Conservation (phyloP, 2,329 filamentous ascomycete genomes). For the Truncatella angustata region DNA sequence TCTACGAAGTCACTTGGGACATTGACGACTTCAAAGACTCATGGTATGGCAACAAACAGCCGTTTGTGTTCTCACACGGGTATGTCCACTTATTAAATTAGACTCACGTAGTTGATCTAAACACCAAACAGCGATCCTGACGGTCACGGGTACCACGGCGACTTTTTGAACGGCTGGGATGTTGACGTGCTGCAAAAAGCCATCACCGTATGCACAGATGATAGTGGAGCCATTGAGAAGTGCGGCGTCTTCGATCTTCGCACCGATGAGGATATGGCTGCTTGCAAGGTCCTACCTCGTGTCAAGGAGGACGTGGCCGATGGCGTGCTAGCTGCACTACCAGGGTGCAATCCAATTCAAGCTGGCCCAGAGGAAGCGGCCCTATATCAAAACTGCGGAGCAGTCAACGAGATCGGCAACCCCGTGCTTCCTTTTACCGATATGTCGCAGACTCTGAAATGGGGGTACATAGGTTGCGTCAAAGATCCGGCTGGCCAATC, state of each 20-base stretch:
- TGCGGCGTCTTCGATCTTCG: conserved; percentile 42
- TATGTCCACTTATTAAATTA: conserved; percentile 10
- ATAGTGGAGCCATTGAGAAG: conserved; percentile 39
- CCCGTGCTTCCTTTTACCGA: conserved; percentile 42
- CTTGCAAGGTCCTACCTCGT: conserved; percentile 44
- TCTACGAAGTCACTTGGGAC: conserved; percentile 58
- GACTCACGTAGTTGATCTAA: neutral
- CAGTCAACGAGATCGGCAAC: conserved; percentile 34
- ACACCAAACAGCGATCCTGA: conserved; percentile 37
- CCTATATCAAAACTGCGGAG: conserved; percentile 27
- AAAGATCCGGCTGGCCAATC: conserved; percentile 24
- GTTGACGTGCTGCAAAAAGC: conserved; percentile 45
- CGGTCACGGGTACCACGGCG: conserved; percentile 55
- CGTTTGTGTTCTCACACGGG: conserved; percentile 49
- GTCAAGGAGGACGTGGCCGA: conserved; percentile 38
- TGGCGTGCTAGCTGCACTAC: conserved; percentile 43
- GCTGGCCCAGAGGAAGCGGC: conserved; percentile 23
- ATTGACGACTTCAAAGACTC: conserved; percentile 47
- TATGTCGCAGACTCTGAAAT: conserved; percentile 39
- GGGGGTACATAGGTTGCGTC: conserved; percentile 54
- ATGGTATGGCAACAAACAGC: conserved; percentile 42
- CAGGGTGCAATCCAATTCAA: conserved; percentile 53
- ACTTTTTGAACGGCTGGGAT: conserved; percentile 63
- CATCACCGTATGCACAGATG: conserved; percentile 44
- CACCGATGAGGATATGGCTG: conserved; percentile 34